Conservation (phyloP, 129 eudicot species). For the Rutidosis leptorrhynchoides region DNA sequence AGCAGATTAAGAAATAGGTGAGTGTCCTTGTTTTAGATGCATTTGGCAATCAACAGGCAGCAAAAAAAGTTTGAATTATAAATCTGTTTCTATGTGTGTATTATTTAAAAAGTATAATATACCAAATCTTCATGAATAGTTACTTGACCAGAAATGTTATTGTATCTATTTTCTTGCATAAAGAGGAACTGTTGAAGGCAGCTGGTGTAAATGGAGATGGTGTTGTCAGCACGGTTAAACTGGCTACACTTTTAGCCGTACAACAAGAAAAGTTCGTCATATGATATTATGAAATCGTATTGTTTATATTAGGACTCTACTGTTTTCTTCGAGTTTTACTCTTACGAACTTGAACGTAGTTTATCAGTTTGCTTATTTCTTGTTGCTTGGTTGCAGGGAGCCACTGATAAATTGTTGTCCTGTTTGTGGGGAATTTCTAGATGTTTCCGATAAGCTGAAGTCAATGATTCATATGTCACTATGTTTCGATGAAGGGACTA, state of each 20-base stretch:
- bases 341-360: background rate
- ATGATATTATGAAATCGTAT: background rate
- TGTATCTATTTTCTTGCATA: too few relatives aligned
- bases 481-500: constrained; percentile 97
- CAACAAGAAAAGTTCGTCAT: constrained; percentile 83
- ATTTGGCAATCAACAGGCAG: constrained; percentile 88
- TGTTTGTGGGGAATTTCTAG: constrained; percentile 86
- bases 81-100: constrained; percentile 15
- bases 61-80: constrained; percentile 52
- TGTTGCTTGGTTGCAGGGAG: constrained; percentile 49
- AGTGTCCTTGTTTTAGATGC: too few relatives aligned
- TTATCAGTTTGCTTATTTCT: background rate
- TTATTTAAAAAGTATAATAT: background rate
- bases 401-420: constrained; percentile 84
- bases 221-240: constrained; percentile 89
- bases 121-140: background rate
- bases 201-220: constrained; percentile 92
- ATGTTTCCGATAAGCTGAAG: constrained; percentile 61
- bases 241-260: constrained; percentile 80
- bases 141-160: constrained; percentile 19
- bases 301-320: constrained; percentile 1
- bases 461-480: constrained; percentile 82
- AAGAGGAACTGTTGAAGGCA: constrained; percentile 82
- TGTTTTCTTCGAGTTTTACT: background rate
- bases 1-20: too few relatives aligned